Evolutionary conservation across 805 yeast genomes (phyloP).

Genomic region (Saturnispora silvae): DNA sequence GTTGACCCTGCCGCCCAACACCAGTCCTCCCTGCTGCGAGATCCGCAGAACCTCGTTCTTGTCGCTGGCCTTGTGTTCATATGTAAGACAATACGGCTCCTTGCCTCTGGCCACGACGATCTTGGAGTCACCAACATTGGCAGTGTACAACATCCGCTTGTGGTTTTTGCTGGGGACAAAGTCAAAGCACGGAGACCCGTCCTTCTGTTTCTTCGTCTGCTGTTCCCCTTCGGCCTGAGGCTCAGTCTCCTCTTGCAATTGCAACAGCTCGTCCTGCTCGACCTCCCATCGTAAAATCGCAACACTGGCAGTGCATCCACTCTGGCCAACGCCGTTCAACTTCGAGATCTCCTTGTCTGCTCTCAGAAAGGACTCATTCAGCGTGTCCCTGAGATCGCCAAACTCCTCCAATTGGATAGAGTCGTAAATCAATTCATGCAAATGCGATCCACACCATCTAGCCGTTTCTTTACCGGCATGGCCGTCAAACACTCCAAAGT

Average conservation of each 20-base stretch:
- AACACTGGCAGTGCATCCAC: slow-evolving; percentile 95
- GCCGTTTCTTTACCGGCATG: slow-evolving; percentile 94
- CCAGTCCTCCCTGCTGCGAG: slow-evolving; percentile 69
- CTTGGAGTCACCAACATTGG: slow-evolving; percentile 92
- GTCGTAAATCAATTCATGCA: slow-evolving; percentile 60
- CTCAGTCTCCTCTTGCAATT: slow-evolving; percentile 10
- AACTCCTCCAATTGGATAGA: slow-evolving; percentile 38
- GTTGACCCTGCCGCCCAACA: slow-evolving; percentile 85
- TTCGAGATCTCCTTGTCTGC: slow-evolving; percentile 63
- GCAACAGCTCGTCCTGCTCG: slow-evolving; percentile 13
- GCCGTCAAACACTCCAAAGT: slow-evolving; percentile 92
- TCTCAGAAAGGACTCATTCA: slow-evolving; percentile 58
- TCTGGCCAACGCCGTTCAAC: slow-evolving; percentile 48
- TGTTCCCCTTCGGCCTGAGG: not conserved
- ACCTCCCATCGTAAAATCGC: slow-evolving; percentile 82
- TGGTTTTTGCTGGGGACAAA: slow-evolving; percentile 40
- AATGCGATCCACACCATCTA: slow-evolving; percentile 83
- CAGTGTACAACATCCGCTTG: slow-evolving; percentile 75
- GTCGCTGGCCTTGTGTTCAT: slow-evolving; percentile 92
- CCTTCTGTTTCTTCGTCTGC: not conserved
- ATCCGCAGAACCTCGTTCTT: slow-evolving; percentile 65
- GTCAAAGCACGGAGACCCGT: slow-evolving; percentile 25
- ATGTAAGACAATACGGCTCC: slow-evolving; percentile 65
- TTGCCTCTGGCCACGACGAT: slow-evolving; percentile 70
- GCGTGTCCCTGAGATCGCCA: slow-evolving; percentile 50